Conservation (phyloP, 2,329 filamentous ascomycete genomes). For the Pezicula rhizophila region DNA sequence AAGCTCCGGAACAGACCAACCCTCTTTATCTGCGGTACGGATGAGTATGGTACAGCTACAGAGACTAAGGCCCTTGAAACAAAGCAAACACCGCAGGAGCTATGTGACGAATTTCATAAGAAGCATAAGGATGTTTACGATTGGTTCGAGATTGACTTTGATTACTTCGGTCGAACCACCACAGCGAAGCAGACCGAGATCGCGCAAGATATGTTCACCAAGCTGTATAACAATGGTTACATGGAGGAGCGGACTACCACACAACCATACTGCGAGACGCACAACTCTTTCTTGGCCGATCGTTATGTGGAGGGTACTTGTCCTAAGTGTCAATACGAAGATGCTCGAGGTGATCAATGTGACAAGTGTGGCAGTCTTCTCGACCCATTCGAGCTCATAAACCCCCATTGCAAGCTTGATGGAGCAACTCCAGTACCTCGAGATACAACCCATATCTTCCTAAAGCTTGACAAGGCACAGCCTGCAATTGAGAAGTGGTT, state of each 20-base stretch:
- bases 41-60: conserved; percentile 94
- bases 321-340: conserved; percentile 65
- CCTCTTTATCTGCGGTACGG: conserved; percentile 80
- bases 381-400: conserved; percentile 61
- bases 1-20: conserved; percentile 75
- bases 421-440: conserved; percentile 71
- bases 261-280: conserved; percentile 84
- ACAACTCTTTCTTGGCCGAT: conserved; percentile 74
- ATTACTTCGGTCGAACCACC: conserved; percentile 90
- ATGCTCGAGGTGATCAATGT: conserved; percentile 69
- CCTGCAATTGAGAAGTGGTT: conserved; percentile 74
- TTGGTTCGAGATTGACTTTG: conserved; percentile 94
- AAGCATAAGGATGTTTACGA: conserved; percentile 88
- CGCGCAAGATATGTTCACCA: conserved; percentile 81
- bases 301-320: conserved; percentile 79
- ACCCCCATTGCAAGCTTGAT: conserved; percentile 88
- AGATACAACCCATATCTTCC: conserved; percentile 84
- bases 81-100: conserved; percentile 70
- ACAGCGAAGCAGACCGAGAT: conserved; percentile 87
- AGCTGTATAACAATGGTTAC: conserved; percentile 83
- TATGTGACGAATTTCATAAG: conserved; percentile 89
- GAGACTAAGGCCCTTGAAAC: conserved; percentile 94
- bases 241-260: conserved; percentile 80
- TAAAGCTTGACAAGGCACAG: conserved; percentile 81
- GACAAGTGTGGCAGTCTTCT: conserved; percentile 63